Percentiles rank a stretch among this genome's conserved stretches.
phyloP scores from a whole-genome alignment of 2,329 filamentous ascomycete genomes.

The Fusarium sp. region DNA sequence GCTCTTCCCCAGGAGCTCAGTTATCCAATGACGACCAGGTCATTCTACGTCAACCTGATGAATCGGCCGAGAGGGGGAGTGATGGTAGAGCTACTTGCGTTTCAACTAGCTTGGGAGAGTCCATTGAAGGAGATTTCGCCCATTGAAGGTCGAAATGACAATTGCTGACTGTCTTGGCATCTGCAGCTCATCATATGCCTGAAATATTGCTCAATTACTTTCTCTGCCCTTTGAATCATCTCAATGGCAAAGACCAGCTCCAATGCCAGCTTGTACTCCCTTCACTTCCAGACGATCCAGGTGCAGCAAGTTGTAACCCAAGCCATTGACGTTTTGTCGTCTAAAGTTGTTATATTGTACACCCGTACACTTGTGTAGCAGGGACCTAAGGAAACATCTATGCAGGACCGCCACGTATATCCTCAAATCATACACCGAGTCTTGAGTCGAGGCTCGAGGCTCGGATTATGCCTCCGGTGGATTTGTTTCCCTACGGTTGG shows the following conservation, averaged over 20 bases:
- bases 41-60: slow-evolving; percentile 34
- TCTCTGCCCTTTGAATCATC: not conserved
- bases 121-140: not conserved
- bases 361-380: slow-evolving; percentile 62
- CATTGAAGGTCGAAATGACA: not conserved
- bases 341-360: slow-evolving; percentile 66
- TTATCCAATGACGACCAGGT: slow-evolving; percentile 31
- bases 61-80: not conserved
- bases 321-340: slow-evolving; percentile 49
- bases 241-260: not conserved
- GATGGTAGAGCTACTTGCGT: not conserved
- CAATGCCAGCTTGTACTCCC: not conserved
- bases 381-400: slow-evolving; percentile 62
- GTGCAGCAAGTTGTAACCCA: slow-evolving; percentile 24
- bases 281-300: not conserved
- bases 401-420: slow-evolving; percentile 58
- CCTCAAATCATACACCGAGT: slow-evolving; percentile 54
- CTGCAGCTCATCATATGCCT: slow-evolving; percentile 4
- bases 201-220: slow-evolving; percentile 10
- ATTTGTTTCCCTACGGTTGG: slow-evolving; percentile 40
- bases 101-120: not conserved
- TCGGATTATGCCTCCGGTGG: slow-evolving; percentile 44
- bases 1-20: slow-evolving; percentile 11
- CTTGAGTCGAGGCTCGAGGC: slow-evolving; percentile 40
- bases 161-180: not conserved